Percentiles rank a stretch among this genome's conserved stretches.
phyloP scores from a whole-genome alignment of 108 stramenopile genomes.

The Cyclostephanos invisitatus region DNA sequence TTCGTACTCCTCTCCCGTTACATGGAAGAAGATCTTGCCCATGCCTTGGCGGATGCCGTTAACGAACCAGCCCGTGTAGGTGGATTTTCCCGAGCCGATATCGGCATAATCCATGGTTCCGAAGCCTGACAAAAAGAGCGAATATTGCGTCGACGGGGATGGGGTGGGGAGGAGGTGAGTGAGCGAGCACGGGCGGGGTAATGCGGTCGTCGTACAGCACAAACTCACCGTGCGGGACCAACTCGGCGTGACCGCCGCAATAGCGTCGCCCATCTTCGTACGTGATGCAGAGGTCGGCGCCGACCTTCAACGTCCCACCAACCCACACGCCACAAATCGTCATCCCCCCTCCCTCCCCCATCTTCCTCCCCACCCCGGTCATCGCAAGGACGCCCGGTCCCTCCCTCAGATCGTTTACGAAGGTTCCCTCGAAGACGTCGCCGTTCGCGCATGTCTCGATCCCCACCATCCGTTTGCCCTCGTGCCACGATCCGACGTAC shows the following conservation, averaged over 20 bases:
- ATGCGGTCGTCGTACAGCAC: background rate
- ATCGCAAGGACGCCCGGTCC: conserved; percentile 34
- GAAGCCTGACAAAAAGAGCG: conserved; percentile 14
- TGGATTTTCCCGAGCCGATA: conserved; percentile 19
- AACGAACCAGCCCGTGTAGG: conserved; percentile 38
- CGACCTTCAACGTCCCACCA: conserved; percentile 25
- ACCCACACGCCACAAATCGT: conserved; percentile 34
- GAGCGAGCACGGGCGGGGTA: background rate
- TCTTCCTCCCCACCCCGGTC: conserved; percentile 3
- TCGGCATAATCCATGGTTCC: conserved; percentile 40
- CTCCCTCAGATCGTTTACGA: conserved; percentile 28
- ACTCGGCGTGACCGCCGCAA: conserved; percentile 31
- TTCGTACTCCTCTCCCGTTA: conserved; percentile 33
- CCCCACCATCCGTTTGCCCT: conserved; percentile 27
- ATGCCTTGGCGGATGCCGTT: conserved; percentile 47
- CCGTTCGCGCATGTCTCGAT: conserved; percentile 30
- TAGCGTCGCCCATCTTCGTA: conserved; percentile 36
- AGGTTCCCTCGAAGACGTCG: conserved; percentile 44
- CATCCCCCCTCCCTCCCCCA: background rate
- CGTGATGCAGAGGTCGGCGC: conserved; percentile 26
- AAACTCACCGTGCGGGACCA: conserved; percentile 38
- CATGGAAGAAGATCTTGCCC: conserved; percentile 36
- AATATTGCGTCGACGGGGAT: background rate
- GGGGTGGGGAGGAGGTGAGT: background rate
- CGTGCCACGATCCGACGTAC: conserved; percentile 26